Conservation (phyloP, 139 green algal species). For the Coelastrella sp. region DNA sequence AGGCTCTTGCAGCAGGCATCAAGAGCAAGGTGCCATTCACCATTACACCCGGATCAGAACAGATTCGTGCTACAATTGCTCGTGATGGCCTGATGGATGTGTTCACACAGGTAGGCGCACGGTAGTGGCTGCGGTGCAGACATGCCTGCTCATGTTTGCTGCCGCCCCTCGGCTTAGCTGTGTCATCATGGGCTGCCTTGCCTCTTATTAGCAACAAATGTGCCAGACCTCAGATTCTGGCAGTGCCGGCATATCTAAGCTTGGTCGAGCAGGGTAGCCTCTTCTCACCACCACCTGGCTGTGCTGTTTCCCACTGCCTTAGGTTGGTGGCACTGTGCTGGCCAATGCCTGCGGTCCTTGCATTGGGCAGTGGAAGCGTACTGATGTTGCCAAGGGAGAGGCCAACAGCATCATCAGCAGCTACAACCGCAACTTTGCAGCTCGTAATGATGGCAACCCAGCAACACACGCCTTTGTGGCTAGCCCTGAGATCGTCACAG, state of each 20-base stretch:
- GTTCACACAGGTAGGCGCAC: conserved; percentile 79
- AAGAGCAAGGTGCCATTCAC: conserved; percentile 95
- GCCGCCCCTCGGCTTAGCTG: too few relatives aligned
- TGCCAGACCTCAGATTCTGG: too few relatives aligned
- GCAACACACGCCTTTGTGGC: conserved; percentile 94
- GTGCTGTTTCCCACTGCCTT: neutral
- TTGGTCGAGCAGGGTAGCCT: too few relatives aligned
- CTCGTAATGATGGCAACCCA: conserved; percentile 95
- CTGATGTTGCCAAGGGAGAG: conserved; percentile 90
- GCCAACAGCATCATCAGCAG: conserved; percentile 95
- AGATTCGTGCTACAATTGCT: conserved; percentile 95
- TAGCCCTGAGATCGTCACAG: conserved; percentile 92
- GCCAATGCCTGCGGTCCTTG: conserved; percentile 95
- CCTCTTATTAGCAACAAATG: too few relatives aligned
- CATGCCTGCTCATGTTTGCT: too few relatives aligned
- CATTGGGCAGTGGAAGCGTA: conserved; percentile 97
- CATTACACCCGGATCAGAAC: conserved; percentile 92
- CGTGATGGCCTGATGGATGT: conserved; percentile 92
- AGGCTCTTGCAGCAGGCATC: conserved; percentile 85
- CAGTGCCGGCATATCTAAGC: too few relatives aligned
- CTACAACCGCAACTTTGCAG: conserved; percentile 97
- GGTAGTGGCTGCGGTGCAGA: neutral
- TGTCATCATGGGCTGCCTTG: too few relatives aligned
- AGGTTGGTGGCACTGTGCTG: conserved; percentile 93
- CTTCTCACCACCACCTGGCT: too few relatives aligned